These are phyloP conservation scores for Annona cherimola DNA, from an alignment of 164 flowering plant species.

Conservation along the genomic window DNA sequence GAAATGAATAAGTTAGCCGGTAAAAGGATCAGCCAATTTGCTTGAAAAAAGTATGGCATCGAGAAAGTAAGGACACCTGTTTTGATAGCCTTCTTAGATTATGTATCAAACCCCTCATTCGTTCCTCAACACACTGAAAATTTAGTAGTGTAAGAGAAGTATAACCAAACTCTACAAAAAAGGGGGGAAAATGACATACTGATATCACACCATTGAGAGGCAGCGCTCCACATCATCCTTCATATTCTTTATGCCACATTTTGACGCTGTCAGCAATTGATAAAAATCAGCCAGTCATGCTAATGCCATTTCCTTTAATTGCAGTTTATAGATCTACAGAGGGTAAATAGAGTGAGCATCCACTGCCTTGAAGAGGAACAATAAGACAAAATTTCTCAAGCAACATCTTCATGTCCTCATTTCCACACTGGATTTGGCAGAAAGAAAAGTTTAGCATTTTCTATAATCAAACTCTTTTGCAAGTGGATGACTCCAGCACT, in stretches of 20 bases:
- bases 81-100: constrained; percentile 73
- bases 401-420: neutral
- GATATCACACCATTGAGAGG: constrained; percentile 71
- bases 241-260: constrained; percentile 58
- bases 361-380: neutral
- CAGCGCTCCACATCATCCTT: constrained; percentile 89
- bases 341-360: neutral
- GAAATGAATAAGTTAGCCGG: neutral
- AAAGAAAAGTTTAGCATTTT: neutral
- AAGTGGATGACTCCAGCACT: neutral
- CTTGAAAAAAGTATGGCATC: neutral
- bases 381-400: neutral
- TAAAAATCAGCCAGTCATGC: constrained; percentile 8
- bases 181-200: neutral
- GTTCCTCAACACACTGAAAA: constrained; percentile 86
- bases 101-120: constrained; percentile 71
- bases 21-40: neutral
- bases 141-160: constrained; percentile 2
- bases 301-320: neutral
- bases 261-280: constrained; percentile 53
- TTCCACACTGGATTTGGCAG: neutral
- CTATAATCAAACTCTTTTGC: neutral
- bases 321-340: neutral
- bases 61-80: constrained; percentile 40
- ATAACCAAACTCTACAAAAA: constrained; percentile 5